These are phyloP conservation scores for Lenwebbia sp. DNA, from an alignment of 345 rosid species.

Conservation along the genomic window DNA sequence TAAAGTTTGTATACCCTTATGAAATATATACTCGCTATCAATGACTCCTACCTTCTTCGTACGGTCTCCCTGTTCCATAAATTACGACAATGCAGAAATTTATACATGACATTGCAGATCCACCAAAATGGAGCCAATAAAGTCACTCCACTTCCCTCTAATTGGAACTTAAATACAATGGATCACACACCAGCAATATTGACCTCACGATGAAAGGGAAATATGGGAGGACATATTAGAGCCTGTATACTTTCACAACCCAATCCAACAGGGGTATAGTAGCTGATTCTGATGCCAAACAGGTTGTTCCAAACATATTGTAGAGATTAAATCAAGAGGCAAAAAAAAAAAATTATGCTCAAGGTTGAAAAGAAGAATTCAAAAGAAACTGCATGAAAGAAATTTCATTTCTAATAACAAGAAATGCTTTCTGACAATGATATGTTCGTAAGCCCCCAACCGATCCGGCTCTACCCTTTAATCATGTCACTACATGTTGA, in stretches of 20 bases:
- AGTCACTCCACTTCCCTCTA: not conserved
- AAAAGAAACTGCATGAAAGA: not conserved
- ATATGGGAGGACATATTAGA: not conserved
- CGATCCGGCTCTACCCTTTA: not conserved
- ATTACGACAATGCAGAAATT: not conserved
- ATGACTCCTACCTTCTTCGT: conserved; percentile 78
- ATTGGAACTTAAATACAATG: not conserved
- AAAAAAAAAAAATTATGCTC: not conserved
- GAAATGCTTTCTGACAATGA: not conserved
- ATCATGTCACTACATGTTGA: not conserved
- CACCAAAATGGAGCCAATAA: not conserved
- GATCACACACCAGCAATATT: not conserved
- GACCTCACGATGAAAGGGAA: not conserved
- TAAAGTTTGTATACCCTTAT: conserved; percentile 77
- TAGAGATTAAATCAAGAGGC: not conserved
- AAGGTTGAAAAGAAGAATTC: not conserved
- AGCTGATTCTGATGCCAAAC: not conserved
- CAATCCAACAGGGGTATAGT: not conserved
- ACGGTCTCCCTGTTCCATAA: conserved; percentile 63
- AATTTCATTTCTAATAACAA: not conserved
- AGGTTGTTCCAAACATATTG: not conserved
- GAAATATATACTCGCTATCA: conserved; percentile 82
- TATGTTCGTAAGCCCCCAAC: not conserved
- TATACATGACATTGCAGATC: not conserved
- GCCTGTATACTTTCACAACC: not conserved